Evolutionary conservation across 176 grass and related monocot genomes (phyloP), one percentile per base, ranked within the genome.

Genomic region (Aegilops longissima): DNA sequence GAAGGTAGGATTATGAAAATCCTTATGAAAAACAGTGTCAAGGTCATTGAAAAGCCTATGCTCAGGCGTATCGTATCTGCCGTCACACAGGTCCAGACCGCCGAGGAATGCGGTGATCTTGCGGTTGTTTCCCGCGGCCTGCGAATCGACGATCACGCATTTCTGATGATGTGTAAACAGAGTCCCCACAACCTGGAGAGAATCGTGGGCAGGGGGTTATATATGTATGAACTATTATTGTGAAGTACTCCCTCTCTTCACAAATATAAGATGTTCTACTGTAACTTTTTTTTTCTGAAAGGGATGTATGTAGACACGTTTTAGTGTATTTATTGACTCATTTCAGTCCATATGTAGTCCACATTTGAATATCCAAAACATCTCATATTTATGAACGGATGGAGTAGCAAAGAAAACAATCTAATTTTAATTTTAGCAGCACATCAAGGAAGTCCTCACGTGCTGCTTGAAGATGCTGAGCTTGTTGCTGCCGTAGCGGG

Each of bases 391-490:
- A n/a, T n/a, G n/a, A n/a, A n/a, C n/a, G n/a, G n/a, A n/a, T n/a
- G n/a, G n/a, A n/a, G n/a, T n/a, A n/a, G n/a, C n/a, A n/a, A n/a
- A n/a, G n/a, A n/a, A n/a, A n/a, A n/a, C n/a, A n/a, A n/a, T n/a
- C n/a, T n/a, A n/a, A n/a, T n/a, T n/a, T n/a, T n/a, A n/a, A 21
- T 20, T 58, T 8, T 58, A 58, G 54, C 54, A 56, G 52, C 52
- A 54, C 51, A 52, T 17, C 18, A 1, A n/a, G n/a, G 12, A 52
- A 14, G 20, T 20, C 52, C 52, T 56, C 0, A 17, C 89, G 85
- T 98, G 93, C 80, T 98, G 96, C 90, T 95, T 98, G 86, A 98
- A 98, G 86, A 98, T 98, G 88, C 96, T 98, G 30, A 98, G 92
- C 83, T 98, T 98, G 71, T 79, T 98, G 79, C 96, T 98, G 16